Evolutionary conservation across 1,284 basidiomycete species (phyloP), one percentile per base, ranked within the genome.

Genomic region (Meira nashicola): DNA sequence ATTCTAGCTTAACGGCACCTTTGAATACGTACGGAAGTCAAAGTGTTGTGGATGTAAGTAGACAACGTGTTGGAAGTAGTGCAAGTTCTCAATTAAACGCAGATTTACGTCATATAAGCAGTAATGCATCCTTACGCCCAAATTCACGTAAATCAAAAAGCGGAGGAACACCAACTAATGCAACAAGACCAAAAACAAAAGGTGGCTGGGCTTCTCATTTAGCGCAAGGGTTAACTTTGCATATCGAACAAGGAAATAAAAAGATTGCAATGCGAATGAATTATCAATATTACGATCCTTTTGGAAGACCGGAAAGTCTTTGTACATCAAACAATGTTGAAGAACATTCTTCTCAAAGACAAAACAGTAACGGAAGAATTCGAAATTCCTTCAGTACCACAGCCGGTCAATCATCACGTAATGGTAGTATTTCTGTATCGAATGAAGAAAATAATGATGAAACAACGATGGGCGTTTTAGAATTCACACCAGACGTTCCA

Each of bases 201-300:
- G 63, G 60, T 2, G 64, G 68, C 2, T 73, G 71, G 71, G 70
- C 71, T 0, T 68, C 67, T 10, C 67, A 72, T 44, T 62, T 73
- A 19, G 37, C 63, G 11, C 58, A 66, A 11, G 71, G 71, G 11
- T 38, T 73, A 33, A 71, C 63, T 14, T 60, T 73, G 28, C 70
- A 72, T 49, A 54, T 73, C 40, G 70, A 70, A 17, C 62, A 64
- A 25, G 69, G 69, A n/a, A 55, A 58, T 12, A 54, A 61, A 14
- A 55, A 66, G 5, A 44, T 41, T 1, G 40, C 54, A 17, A 52
- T 70, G 57, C 62, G 58, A 38, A 58, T 73, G 61, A 55, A 52
- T 33, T 73, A 73, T 39, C 64, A 71, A 28, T 57, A 48, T 40
- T 73, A 73, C 59, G 71, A 73, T 46, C 71, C 71, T 1, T 73